Evolutionary conservation across 2,329 filamentous ascomycete genomes (phyloP), one percentile per base, ranked within the genome.

Genomic region (Colletotrichum sp.): DNA sequence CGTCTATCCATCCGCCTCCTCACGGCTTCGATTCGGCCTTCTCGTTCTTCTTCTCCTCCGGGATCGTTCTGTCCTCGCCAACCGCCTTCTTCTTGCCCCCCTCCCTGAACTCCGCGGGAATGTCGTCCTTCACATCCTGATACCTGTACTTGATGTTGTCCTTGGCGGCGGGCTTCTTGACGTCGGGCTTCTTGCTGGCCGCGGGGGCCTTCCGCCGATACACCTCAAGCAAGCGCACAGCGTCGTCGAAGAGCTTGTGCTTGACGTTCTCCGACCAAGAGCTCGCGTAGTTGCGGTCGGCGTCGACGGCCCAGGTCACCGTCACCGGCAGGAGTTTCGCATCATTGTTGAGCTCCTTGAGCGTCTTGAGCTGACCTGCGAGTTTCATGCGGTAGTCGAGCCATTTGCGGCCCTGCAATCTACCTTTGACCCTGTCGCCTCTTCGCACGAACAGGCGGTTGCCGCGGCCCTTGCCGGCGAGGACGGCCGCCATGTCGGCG

Each of bases 401-500:
- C 43, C 43, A 52, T 52, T 52, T 52, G n/a, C 43, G 43, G n/a
- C 39, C 36, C 36, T 43, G 36, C 16, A 43, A 43, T 43, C 16
- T 18, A 43, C 36, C 36, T 18, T 43, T 18, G 5, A 43, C 36
- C 36, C 18, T 48, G 18, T 48, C 39, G 39, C 18, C 39, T 88
- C 1, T 88, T 60, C 75, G 52, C 16, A 79, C 36, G 79, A 82
- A 81, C 73, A 92, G 85, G 80, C 83, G 86, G 82, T 89, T 91
- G 39, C 90, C 89, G 76, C 86, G 84, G 48, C 90, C 90, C 12
- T 81, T 77, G 6, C 90, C 91, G 9, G 83, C 84, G 69, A 93
- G 86, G 27, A 92, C 89, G 27, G 87, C 89, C 1, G 92, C 91
- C 77, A 94, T 87, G 82, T 94, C 92, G 71, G 92, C 92, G 64